Percentiles rank a stretch among this genome's conserved stretches.
phyloP scores from a whole-genome alignment of 257 asterid species.

The Capsicum rhomboideum region DNA sequence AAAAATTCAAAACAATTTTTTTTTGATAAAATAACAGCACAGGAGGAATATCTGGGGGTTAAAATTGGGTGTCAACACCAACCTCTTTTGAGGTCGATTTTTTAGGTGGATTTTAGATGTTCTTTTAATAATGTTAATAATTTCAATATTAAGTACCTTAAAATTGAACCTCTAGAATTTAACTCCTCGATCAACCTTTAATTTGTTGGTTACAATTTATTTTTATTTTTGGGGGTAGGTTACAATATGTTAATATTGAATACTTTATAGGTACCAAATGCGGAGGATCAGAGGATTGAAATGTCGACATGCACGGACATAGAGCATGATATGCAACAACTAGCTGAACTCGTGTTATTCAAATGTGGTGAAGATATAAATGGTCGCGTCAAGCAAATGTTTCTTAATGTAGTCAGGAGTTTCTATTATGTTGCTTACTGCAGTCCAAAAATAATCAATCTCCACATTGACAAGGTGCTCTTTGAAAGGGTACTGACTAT shows the following conservation, averaged over 20 bases:
- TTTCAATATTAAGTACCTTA: too few species aligned
- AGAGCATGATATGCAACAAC: constrained; percentile 45
- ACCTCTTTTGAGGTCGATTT: too few species aligned
- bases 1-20: too few species aligned
- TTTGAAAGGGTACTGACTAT: constrained; percentile 45
- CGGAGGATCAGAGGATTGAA: neutral
- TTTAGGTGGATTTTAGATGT: too few species aligned
- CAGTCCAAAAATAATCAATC: constrained; percentile 31
- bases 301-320: constrained; percentile 21
- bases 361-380: constrained; percentile 24
- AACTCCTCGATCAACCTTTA: too few species aligned
- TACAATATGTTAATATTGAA: neutral
- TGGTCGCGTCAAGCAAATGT: constrained; percentile 33
- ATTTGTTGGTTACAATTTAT: too few species aligned
- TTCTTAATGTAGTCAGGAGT: constrained; percentile 45
- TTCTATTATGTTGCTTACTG: constrained; percentile 54
- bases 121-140: too few species aligned
- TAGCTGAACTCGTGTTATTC: constrained; percentile 40
- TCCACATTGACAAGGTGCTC: constrained; percentile 62
- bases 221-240: too few species aligned
- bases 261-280: neutral
- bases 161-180: too few species aligned
- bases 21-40: too few species aligned
- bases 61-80: too few species aligned
- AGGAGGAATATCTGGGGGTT: too few species aligned